Conservation (phyloP, 331 rosid species). For the Telfairia occidentalis region DNA sequence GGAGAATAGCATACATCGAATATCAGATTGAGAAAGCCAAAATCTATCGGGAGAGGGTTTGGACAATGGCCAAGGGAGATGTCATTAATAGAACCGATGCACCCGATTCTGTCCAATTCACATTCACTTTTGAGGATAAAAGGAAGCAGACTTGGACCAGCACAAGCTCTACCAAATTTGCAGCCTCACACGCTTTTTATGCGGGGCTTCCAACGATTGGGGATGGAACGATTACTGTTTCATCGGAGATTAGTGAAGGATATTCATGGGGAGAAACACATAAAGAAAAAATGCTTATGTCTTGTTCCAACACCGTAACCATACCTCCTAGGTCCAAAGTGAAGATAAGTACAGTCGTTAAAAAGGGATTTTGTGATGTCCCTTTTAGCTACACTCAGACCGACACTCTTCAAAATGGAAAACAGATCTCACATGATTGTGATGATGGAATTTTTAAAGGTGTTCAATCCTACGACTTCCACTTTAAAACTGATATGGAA, state of each 20-base stretch:
- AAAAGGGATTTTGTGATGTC: too few species aligned
- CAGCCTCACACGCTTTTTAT: background rate
- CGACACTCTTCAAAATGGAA: background rate
- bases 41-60: background rate
- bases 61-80: background rate
- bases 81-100: background rate
- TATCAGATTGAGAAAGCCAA: background rate
- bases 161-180: background rate
- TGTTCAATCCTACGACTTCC: background rate
- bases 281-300: background rate
- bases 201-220: background rate
- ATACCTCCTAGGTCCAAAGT: background rate
- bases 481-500: too few species aligned
- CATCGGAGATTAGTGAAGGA: background rate
- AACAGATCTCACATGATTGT: background rate
- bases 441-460: background rate
- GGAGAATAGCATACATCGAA: background rate
- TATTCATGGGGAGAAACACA: background rate
- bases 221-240: background rate
- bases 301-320: background rate
- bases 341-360: background rate
- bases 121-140: background rate
- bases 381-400: background rate
- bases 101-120: background rate
- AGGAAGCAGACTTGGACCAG: background rate